Conservation (phyloP, 2,329 filamentous ascomycete species). For the Penicillium aurantiogriseum region DNA sequence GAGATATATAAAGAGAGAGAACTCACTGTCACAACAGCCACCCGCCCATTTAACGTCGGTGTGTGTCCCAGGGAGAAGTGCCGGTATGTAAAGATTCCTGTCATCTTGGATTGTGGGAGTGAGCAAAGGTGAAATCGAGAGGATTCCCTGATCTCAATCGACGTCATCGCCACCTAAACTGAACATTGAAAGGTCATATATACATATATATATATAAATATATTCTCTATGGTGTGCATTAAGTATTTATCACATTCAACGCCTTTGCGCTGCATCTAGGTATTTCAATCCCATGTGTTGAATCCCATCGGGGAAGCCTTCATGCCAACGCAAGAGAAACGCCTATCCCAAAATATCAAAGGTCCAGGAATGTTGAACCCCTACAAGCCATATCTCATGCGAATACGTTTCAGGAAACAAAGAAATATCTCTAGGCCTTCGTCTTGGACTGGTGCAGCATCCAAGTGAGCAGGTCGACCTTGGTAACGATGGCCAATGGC, state of each 20-base stretch:
- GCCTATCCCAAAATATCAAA: slow-evolving; percentile 12
- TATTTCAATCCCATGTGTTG: slow-evolving; percentile 14
- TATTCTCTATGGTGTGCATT: slow-evolving; percentile 5
- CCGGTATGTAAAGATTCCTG: slow-evolving; percentile 28
- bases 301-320: slow-evolving; percentile 18
- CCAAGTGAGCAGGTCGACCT: slow-evolving; percentile 92
- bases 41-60: slow-evolving; percentile 27
- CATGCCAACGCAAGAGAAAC: slow-evolving; percentile 9
- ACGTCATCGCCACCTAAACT: neutral
- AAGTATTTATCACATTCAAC: slow-evolving; percentile 7
- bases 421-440: slow-evolving; percentile 8
- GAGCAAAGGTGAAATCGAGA: neutral
- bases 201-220: neutral
- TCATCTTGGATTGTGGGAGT: slow-evolving; percentile 19
- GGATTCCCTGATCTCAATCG: no score
- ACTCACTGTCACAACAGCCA: slow-evolving; percentile 32
- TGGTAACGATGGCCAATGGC: slow-evolving; percentile 88
- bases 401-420: slow-evolving; percentile 13
- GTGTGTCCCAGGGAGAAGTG: slow-evolving; percentile 30
- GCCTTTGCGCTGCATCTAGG: slow-evolving; percentile 12
- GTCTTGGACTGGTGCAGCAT: slow-evolving; percentile 66
- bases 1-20: neutral
- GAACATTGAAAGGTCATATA: no score
- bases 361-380: slow-evolving; percentile 22
- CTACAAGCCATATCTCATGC: slow-evolving; percentile 6